These are phyloP conservation scores for Entelexis paramagnoliae DNA, from an alignment of 1,139 yeast species.

Conservation along the genomic window DNA sequence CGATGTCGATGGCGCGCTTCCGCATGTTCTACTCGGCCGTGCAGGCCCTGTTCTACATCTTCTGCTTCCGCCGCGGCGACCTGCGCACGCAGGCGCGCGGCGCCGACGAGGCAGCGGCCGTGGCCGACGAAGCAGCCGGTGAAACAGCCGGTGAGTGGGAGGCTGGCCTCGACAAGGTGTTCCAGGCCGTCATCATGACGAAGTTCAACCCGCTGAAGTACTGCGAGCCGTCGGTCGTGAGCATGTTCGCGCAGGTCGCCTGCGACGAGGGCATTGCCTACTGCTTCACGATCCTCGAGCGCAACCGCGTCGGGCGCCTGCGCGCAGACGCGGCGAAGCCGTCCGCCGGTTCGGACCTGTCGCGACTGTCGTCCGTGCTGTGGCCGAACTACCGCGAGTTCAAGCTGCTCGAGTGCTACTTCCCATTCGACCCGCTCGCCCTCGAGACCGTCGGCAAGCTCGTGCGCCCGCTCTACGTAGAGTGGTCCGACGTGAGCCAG, in stretches of 20 bases:
- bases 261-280: constrained; percentile 84
- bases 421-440: constrained; percentile 89
- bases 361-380: constrained; percentile 10
- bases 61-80: constrained; percentile 70
- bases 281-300: constrained; percentile 87
- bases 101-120: not conserved
- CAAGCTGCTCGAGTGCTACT: constrained; percentile 79
- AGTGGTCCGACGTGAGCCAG: constrained; percentile 68
- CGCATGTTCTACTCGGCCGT: constrained; percentile 85
- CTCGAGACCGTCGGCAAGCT: constrained; percentile 52
- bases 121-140: too few species aligned
- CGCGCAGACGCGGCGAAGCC: constrained; percentile 20
- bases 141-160: constrained; percentile 59
- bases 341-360: constrained; percentile 5
- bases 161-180: constrained; percentile 69
- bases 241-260: constrained; percentile 86
- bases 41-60: constrained; percentile 82
- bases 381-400: constrained; percentile 56
- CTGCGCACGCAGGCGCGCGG: constrained; percentile 34
- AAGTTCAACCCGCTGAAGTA: constrained; percentile 88
- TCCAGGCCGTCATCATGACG: constrained; percentile 75
- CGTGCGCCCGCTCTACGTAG: constrained; percentile 52
- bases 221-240: constrained; percentile 88
- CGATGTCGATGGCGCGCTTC: constrained; percentile 45
- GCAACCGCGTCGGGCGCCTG: constrained; percentile 60